Percentiles rank a stretch among this genome's conserved stretches.
Evolutionary conservation across 495 filamentous ascomycete species (phyloP).

Genomic region (Evansstolkia leycettana): DNA sequence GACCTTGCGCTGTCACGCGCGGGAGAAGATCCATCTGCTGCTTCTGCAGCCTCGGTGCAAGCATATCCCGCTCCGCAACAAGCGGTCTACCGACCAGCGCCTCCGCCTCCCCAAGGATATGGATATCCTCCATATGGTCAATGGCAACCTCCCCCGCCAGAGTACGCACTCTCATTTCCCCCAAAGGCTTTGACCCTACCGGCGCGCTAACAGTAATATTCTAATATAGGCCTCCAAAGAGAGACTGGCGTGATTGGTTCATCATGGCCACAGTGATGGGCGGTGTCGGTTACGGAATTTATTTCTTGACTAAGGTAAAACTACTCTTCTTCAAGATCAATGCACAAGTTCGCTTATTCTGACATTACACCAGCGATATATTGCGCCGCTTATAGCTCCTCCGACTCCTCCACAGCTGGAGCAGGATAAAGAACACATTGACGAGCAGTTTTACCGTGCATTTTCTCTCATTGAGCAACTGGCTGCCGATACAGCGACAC

Average conservation of each 20-base stretch:
- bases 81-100: conserved; percentile 37
- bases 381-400: conserved; percentile 79
- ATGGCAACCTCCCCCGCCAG: conserved; percentile 58
- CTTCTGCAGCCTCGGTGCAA: conserved; percentile 24
- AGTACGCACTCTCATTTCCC: conserved; percentile 26
- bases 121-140: conserved; percentile 52
- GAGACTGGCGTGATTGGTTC: conserved; percentile 98
- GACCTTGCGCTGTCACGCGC: conserved; percentile 68
- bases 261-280: conserved; percentile 91
- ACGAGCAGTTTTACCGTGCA: conserved; percentile 81
- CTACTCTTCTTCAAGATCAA: background rate
- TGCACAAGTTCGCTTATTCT: background rate
- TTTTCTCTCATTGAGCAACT: conserved; percentile 89
- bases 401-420: conserved; percentile 88
- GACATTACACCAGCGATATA: conserved; percentile 53
- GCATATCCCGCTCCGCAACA: conserved; percentile 39
- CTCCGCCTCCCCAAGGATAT: conserved; percentile 52
- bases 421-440: conserved; percentile 82
- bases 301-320: conserved; percentile 65
- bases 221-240: conserved; percentile 41
- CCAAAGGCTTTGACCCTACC: too few species aligned
- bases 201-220: too few species aligned
- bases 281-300: conserved; percentile 77
- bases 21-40: conserved; percentile 40
- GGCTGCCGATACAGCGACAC: conserved; percentile 69